Evolutionary conservation across 139 green algal species (phyloP).

Genomic region (Astrephomene gubernaculifera): DNA sequence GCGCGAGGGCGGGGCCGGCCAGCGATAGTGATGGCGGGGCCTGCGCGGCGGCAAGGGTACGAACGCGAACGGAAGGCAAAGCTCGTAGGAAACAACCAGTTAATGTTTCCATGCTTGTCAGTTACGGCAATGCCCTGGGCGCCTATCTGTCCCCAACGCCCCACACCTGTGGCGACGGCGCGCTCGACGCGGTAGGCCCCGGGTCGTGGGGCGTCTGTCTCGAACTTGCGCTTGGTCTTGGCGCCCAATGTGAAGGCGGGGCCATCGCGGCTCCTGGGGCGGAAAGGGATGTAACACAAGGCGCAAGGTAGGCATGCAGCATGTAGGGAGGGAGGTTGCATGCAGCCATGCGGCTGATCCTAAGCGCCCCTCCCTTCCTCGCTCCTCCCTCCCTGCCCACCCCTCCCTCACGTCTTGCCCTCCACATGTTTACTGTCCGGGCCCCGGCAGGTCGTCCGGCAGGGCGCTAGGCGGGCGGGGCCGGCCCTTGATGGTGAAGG

Average conservation of each 20-base stretch:
- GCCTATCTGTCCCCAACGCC: neutral
- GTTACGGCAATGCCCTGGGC: neutral
- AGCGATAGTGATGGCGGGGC: constrained; percentile 43
- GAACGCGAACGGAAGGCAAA: neutral
- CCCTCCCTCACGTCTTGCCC: neutral
- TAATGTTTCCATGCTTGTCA: neutral
- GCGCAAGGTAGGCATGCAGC: neutral
- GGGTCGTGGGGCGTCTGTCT: constrained; percentile 40
- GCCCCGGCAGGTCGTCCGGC: constrained; percentile 35
- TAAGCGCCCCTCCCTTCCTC: neutral
- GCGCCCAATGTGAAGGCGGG: constrained; percentile 20
- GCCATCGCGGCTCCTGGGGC: constrained; percentile 5
- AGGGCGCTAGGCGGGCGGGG: constrained; percentile 11
- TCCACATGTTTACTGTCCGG: constrained; percentile 16
- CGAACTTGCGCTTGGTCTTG: constrained; percentile 32
- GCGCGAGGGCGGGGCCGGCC: constrained; percentile 22
- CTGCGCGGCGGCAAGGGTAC: constrained; percentile 33
- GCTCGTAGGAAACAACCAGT: neutral
- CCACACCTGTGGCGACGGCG: constrained; percentile 2
- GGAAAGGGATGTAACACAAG: neutral
- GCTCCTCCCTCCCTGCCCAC: neutral
- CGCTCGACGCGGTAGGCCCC: constrained; percentile 27
- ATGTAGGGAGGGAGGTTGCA: neutral
- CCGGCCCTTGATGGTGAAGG: constrained; percentile 46
- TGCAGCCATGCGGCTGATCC: neutral